Conservation (phyloP, 805 yeast species). For the Novakomyces olei region DNA sequence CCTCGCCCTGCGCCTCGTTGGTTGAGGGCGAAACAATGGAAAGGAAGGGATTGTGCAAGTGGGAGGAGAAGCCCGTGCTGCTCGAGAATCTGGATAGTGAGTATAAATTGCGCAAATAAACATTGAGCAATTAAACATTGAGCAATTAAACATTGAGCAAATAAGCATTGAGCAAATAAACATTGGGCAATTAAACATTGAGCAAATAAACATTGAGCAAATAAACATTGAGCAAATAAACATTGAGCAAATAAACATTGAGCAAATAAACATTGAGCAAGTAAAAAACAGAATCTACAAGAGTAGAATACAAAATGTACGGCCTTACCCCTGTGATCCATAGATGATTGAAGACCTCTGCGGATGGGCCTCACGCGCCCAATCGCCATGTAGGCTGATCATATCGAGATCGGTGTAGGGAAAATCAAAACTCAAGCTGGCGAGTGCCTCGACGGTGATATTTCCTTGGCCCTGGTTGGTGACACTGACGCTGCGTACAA, state of each 20-base stretch:
- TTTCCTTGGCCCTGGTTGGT: neutral
- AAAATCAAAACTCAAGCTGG: slow-evolving; percentile 1
- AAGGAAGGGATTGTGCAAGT: slow-evolving; percentile 1
- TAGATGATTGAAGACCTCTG: neutral
- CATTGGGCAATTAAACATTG: too few relatives aligned
- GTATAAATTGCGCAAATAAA: neutral
- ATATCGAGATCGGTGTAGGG: neutral
- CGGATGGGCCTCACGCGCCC: neutral
- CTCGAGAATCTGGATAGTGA: neutral
- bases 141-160: too few relatives aligned
- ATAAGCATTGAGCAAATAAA: too few relatives aligned
- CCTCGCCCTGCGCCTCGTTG: neutral
- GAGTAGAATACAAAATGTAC: too few relatives aligned
- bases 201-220: too few relatives aligned
- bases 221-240: too few relatives aligned
- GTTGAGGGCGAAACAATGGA: neutral
- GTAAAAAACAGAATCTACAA: too few relatives aligned
- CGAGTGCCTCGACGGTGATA: neutral
- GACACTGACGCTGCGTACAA: slow-evolving; percentile 1
- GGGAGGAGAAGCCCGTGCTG: slow-evolving; percentile 2
- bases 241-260: too few relatives aligned
- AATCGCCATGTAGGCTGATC: slow-evolving; percentile 1
- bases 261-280: too few relatives aligned
- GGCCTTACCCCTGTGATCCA: slow-evolving; percentile 3
- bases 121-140: too few relatives aligned